phyloP scores from a whole-genome alignment of 495 filamentous ascomycete species.

The Neurospora sp. region DNA sequence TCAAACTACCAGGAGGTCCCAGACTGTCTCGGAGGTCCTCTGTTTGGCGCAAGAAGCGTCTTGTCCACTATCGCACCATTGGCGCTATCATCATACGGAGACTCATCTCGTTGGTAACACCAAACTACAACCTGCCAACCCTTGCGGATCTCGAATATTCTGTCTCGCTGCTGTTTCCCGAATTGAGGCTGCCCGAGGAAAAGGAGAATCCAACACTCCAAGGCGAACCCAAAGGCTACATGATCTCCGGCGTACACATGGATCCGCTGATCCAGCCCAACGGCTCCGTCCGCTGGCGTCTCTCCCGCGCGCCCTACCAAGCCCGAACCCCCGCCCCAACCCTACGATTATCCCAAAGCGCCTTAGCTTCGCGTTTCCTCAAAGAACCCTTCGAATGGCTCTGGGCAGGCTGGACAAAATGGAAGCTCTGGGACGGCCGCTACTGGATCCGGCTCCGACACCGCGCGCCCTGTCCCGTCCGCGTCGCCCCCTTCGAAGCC shows the following conservation, averaged over 20 bases:
- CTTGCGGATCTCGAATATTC: constrained; percentile 23
- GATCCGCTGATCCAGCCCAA: constrained; percentile 26
- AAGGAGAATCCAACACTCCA: neutral
- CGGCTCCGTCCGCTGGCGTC: constrained; percentile 24
- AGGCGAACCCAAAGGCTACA: constrained; percentile 36
- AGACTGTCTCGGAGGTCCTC: constrained; percentile 6
- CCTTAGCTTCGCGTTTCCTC: neutral
- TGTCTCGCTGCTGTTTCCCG: constrained; percentile 28
- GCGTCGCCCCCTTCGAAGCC: constrained; percentile 40
- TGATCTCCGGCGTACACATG: constrained; percentile 44
- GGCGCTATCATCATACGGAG: constrained; percentile 29
- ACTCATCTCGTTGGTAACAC: constrained; percentile 29
- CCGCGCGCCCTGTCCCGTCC: constrained; percentile 23
- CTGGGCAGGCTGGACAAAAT: constrained; percentile 21
- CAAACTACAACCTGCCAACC: constrained; percentile 14
- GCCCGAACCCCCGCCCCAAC: constrained; percentile 15
- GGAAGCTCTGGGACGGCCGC: constrained; percentile 65
- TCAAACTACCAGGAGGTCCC: constrained; percentile 2
- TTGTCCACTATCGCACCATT: constrained; percentile 23
- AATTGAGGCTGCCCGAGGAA: constrained; percentile 2
- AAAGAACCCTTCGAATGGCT: constrained; percentile 2
- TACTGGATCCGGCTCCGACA: constrained; percentile 65
- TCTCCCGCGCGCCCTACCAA: constrained; percentile 29
- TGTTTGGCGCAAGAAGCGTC: constrained; percentile 15
- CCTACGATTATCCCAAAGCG: constrained; percentile 3